Base-by-base conservation (phyloP, 2,329 filamentous ascomycete genomes). In the Aschersonia sp. region DNA sequence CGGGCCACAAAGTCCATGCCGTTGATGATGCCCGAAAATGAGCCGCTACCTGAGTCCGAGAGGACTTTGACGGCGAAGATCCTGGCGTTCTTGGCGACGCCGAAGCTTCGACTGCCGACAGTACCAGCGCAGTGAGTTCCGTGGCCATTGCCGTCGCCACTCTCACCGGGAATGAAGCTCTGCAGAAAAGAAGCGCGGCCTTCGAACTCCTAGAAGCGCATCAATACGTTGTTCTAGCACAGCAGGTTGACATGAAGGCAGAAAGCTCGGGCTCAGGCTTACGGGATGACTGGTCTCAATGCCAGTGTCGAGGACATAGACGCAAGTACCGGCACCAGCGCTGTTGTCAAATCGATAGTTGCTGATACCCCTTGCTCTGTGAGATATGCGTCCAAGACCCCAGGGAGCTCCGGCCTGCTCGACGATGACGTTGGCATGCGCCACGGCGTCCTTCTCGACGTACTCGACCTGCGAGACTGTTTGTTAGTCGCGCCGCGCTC, bases 21-120 rank as follows among this genome's bases (percentile, higher is more conserved):
- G 7, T 67, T 66, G 42, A 73, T 65, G 53, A 72, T 66, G 47
- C 59, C 65, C 12, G 68, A 68, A 55, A 59, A 65, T 7, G 48
- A 38, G 12, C 61, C 61, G n/a, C 50, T 51, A 42, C 62, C 61
- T 9, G 51, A 47, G 48, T 64, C 42, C 60, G 58, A 61, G 5
- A 74, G 63, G 10, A 74, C 70, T 61, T 73, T 73, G 49, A 73
- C 64, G 7, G 65, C 69, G 42, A 68, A 61, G 31, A 74, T 56
- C 20, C 53, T 63, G 2, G 63, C 60, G 55, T 65, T 64, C 59
- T 72, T 73, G 12, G 70, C 68, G 9, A 73, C 60, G 45, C 63
- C 63, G 5, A 59, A 64, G 0, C 58, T 58, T 40, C 51, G 54
- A 45, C 59, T 61, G n/a, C 61, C 61, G 12, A 64, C 58, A 9